Base-by-base conservation (phyloP, 116 monocot species). In the Trichopus zeylanicus region DNA sequence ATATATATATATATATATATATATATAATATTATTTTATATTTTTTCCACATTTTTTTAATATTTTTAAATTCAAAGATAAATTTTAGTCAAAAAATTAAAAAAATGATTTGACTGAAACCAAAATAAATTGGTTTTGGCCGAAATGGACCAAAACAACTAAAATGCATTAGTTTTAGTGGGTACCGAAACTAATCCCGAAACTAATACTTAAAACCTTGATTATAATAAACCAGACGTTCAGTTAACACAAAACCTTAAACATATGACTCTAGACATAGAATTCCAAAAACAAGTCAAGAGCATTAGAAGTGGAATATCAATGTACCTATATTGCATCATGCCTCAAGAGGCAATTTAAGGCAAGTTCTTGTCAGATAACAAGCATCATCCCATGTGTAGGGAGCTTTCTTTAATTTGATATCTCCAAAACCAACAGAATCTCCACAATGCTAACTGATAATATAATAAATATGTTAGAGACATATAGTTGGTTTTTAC, bases 341-440 rank as follows among this genome's bases (percentile, higher is more conserved):
- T 65, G 75, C 38, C 67, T 77, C 69, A 39, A 52, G 56, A 62
- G 84, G 72, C 28, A 91, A 58, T 61, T 60, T 76, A 46, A 97
- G 84, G 47, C 73, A 70, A 67, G 64, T 71, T 63, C 27, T 78
- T 51, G 97, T 97, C 65, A 97, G 71, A 54, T 97, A 97, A 63
- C 86, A 79, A 29, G 97, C 97, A 80, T 97, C 97, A 57, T 97
- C 72, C 87, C 81, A 97, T 7, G 97, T 72, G 33, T 84, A 91
- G 30, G 87, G 79, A 66, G 74, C 70, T 68, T 75, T 97, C 63
- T 71, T 97, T 67, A n/a, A 97, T 69, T 38, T 61, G 72, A 61
- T 97, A 97, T 70, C 84, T 87, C 97, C 87, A 91, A 48, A 85
- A 63, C 97, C 97, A 97, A 63, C 81, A 72, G 32, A 62, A 49